These are phyloP conservation scores for Solanum lycopersicoides DNA, from an alignment of 257 asterid species.

Conservation along the genomic window DNA sequence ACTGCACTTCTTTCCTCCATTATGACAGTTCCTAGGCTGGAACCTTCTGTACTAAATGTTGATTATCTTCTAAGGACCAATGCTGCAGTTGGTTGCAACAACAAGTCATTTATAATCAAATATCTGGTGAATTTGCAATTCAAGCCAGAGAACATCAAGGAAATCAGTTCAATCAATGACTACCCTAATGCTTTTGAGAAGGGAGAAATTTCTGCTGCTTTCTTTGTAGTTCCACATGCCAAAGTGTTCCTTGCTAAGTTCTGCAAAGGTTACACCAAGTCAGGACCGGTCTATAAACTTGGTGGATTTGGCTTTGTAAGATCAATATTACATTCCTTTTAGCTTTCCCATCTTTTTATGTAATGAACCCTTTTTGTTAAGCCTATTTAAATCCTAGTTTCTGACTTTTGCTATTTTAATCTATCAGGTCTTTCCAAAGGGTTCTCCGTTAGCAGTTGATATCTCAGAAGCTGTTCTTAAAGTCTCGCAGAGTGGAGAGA, in stretches of 20 bases:
- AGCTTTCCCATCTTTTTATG: background rate
- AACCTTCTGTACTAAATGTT: constrained; percentile 27
- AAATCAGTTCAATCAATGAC: constrained; percentile 15
- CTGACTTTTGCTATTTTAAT: background rate
- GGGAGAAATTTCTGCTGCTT: constrained; percentile 55
- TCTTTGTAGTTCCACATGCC: constrained; percentile 49
- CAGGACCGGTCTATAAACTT: constrained; percentile 39
- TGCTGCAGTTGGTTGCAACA: constrained; percentile 46
- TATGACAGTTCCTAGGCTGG: constrained; percentile 48
- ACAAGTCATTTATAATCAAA: constrained; percentile 28
- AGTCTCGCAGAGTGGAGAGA: constrained; percentile 36
- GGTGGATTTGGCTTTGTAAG: constrained; percentile 79
- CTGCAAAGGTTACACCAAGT: constrained; percentile 36
- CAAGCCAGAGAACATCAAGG: constrained; percentile 19
- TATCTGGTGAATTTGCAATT: constrained; percentile 28
- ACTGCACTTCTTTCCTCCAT: constrained; percentile 51
- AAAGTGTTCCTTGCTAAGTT: constrained; percentile 41
- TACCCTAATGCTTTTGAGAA: constrained; percentile 33
- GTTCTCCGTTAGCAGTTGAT: constrained; percentile 33
- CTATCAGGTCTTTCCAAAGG: constrained; percentile 47
- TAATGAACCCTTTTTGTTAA: background rate
- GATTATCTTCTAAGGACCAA: constrained; percentile 27
- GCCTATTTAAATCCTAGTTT: background rate
- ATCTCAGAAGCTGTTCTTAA: constrained; percentile 47
- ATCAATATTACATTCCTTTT: background rate